Evolutionary conservation across 2,329 filamentous ascomycete species (phyloP).

Genomic region (Diaporthe caulivora): DNA sequence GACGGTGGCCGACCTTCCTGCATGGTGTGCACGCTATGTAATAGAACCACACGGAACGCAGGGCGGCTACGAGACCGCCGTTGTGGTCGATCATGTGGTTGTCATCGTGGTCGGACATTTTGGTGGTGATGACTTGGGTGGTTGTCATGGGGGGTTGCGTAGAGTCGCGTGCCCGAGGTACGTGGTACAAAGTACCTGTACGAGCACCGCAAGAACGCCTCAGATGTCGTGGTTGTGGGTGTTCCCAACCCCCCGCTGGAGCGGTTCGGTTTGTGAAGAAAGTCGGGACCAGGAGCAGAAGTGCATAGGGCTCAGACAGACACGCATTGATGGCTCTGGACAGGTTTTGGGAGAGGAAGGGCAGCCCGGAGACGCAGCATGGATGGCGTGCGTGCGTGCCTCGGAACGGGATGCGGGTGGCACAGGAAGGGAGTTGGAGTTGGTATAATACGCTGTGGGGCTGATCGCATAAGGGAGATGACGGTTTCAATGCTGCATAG

Average conservation of each 20-base stretch:
- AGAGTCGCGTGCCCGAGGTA: conserved; percentile 34
- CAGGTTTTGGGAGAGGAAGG: conserved; percentile 22
- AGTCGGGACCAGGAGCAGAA: conserved; percentile 22
- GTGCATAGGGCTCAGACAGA: background rate
- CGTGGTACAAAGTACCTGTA: conserved; percentile 31
- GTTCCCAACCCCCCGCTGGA: conserved; percentile 35
- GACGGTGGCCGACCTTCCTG: conserved; percentile 75
- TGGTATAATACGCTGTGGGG: conserved; percentile 29
- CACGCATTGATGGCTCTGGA: conserved; percentile 25
- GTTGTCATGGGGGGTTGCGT: conserved; percentile 22
- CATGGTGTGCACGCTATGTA: conserved; percentile 84
- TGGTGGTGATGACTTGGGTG: conserved; percentile 2
- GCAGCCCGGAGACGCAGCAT: conserved; percentile 17
- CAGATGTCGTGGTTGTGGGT: background rate
- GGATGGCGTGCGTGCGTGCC: conserved; percentile 27
- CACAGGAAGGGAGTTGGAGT: conserved; percentile 19
- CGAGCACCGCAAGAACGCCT: conserved; percentile 15
- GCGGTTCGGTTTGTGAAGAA: conserved; percentile 29
- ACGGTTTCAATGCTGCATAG: conserved; percentile 32
- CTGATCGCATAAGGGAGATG: conserved; percentile 31
- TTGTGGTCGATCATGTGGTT: conserved; percentile 36
- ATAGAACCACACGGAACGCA: conserved; percentile 85
- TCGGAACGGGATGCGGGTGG: conserved; percentile 24
- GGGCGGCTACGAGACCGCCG: conserved; percentile 61
- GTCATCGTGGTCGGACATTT: conserved; percentile 38